Conservation (phyloP, 352 stramenopile genomes). For the Phytophthora constricta region DNA sequence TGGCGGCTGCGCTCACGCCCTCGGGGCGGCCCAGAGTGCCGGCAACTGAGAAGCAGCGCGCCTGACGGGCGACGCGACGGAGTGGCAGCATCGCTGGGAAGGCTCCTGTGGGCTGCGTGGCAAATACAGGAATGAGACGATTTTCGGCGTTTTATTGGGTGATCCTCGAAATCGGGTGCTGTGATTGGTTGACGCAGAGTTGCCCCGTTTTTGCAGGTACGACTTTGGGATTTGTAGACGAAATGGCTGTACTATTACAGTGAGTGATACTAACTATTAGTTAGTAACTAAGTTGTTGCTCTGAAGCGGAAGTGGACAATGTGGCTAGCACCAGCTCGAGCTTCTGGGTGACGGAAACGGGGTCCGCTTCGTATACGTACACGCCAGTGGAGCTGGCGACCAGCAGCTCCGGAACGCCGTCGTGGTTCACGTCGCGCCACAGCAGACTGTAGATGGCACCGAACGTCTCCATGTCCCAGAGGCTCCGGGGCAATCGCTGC, state of each 20-base stretch:
- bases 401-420: constrained; percentile 69
- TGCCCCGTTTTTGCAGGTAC: constrained; percentile 7
- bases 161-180: neutral
- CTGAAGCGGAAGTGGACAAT: constrained; percentile 14
- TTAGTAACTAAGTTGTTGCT: constrained; percentile 8
- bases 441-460: constrained; percentile 78
- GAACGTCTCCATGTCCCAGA: constrained; percentile 66
- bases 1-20: constrained; percentile 12
- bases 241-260: too few relatives aligned
- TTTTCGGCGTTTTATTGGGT: constrained; percentile 8
- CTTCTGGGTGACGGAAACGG: constrained; percentile 44
- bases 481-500: constrained; percentile 29
- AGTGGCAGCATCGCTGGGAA: constrained; percentile 22
- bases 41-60: constrained; percentile 33
- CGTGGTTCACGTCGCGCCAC: constrained; percentile 67
- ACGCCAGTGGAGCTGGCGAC: constrained; percentile 71
- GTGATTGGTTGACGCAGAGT: constrained; percentile 12
- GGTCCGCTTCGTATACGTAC: constrained; percentile 69
- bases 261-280: too few relatives aligned
- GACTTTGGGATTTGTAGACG: constrained; percentile 17
- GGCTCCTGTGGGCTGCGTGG: constrained; percentile 15
- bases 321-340: constrained; percentile 33
- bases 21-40: constrained; percentile 23
- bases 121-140: constrained; percentile 28
- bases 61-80: constrained; percentile 12